Base-by-base conservation (phyloP, 148 eudicot species). In the Polygonum aviculare region DNA sequence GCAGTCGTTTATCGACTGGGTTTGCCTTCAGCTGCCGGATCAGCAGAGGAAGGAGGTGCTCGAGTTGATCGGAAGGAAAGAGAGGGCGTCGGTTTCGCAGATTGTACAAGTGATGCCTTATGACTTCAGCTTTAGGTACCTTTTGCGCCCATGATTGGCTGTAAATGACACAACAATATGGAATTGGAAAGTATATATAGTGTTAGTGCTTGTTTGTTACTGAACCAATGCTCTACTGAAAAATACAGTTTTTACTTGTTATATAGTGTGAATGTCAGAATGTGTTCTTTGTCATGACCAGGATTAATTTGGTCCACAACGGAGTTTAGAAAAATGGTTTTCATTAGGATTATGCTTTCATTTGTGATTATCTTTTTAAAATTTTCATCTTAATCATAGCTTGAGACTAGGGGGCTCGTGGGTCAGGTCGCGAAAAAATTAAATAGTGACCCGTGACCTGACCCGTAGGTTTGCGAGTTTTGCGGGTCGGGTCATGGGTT, bases 71-170 rank as follows among this genome's bases (percentile, higher is more conserved):
- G 87, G 78, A 73, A 82, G 77, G 74, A 81, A 76, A 71, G 85
- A 78, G 63, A 73, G 80, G 69, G 78, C 82, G 49, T 76, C 87
- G 65, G 78, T 90, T 36, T 85, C 89, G 12, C 83, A 88, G 33
- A 48, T 82, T 9, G 82, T 90, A 38, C 87, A 88, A 54, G 84
- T 90, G 45, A 81, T 83, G 60, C 96, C 97, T 4, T 92, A 90
- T 78, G 89, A 87, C 79, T 95, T 92, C 90, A 88, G 85, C 71
- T 95, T 95, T 86, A 88, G 98, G 81, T 95, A 92, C 85, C 90
- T 92, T 60, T 77, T 92, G 74, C 85, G 84, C 49, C 80, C 73
- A 72, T 90, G 76, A 78, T 19, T 49, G 12, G 47, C 73, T 47
- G 72, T 67, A 67, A 67, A 67, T 67, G 41, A 67, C 72, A 36